Percentiles rank a stretch among this genome's conserved stretches.
Conservation (phyloP, 1,284 basidiomycete genomes). For the Ustilago curta region DNA sequence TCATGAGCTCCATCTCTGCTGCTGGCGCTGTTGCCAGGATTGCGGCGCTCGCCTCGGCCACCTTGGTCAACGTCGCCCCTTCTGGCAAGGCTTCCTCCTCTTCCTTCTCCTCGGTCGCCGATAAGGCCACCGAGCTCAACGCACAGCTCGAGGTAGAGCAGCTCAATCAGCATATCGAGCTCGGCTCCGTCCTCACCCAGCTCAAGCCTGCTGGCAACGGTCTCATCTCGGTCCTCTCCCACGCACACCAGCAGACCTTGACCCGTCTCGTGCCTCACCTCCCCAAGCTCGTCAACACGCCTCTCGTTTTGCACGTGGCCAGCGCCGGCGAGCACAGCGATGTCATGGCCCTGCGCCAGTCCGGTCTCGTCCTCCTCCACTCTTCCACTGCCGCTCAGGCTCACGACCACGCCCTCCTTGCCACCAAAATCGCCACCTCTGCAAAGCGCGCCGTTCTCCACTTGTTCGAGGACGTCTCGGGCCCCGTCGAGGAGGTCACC, state of each 20-base stretch:
- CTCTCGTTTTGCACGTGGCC: conserved; percentile 61
- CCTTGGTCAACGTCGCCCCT: conserved; percentile 46
- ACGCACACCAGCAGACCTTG: conserved; percentile 53
- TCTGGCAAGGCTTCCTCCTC: conserved; percentile 39
- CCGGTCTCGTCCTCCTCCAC: conserved; percentile 76
- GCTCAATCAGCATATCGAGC: conserved; percentile 51
- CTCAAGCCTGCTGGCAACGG: conserved; percentile 48
- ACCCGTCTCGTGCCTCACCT: conserved; percentile 65
- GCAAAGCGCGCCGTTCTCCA: conserved; percentile 80
- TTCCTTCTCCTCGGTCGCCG: conserved; percentile 37
- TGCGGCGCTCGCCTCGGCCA: conserved; percentile 46
- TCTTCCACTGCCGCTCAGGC: conserved; percentile 77
- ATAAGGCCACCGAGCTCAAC: conserved; percentile 35
- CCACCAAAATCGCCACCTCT: conserved; percentile 76
- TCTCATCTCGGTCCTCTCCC: conserved; percentile 54
- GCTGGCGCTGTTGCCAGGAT: conserved; percentile 51
- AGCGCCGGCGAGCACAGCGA: conserved; percentile 74
- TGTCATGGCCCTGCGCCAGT: conserved; percentile 74
- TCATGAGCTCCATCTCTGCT: conserved; percentile 49
- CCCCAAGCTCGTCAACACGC: conserved; percentile 53
- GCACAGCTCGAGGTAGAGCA: conserved; percentile 50
- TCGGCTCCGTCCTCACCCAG: conserved; percentile 49
- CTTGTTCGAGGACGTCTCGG: conserved; percentile 75
- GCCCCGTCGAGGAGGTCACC: conserved; percentile 67
- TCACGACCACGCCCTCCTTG: conserved; percentile 80